A percentile compares a stretch with the other conserved stretches of the same genome.
Evolutionary conservation across 139 green algal species (phyloP).

Genomic region (Spirogloea muscicola): DNA sequence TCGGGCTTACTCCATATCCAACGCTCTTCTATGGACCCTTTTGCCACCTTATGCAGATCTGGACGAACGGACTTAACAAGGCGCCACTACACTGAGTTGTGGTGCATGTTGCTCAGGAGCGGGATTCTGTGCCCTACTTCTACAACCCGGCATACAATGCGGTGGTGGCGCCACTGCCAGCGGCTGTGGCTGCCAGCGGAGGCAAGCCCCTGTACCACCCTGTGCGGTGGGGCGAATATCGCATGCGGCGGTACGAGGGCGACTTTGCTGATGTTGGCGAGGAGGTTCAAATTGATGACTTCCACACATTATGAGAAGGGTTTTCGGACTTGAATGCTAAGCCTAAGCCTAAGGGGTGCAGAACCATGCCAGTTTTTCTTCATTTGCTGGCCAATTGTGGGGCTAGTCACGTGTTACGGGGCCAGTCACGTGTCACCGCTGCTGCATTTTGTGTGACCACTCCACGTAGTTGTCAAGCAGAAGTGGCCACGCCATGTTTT

Average conservation of each 20-base stretch:
- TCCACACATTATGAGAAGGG: too few species aligned
- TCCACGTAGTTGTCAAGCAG: slow-evolving; percentile 67
- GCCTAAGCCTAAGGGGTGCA: too few species aligned
- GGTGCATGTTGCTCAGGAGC: slow-evolving; percentile 8
- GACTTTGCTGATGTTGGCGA: slow-evolving; percentile 54
- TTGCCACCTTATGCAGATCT: slow-evolving; percentile 1
- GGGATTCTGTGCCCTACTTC: slow-evolving; percentile 56
- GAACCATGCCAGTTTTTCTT: too few species aligned
- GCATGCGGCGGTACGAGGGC: slow-evolving; percentile 38
- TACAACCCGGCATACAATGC: slow-evolving; percentile 50
- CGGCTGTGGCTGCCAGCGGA: neutral
- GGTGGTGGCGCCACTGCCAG: slow-evolving; percentile 22
- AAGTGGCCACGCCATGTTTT: slow-evolving; percentile 61
- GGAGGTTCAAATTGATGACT: slow-evolving; percentile 61
- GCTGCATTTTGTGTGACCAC: too few species aligned
- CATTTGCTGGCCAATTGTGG: too few species aligned
- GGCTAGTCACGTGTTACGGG: too few species aligned
- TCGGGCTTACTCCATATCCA: too few species aligned
- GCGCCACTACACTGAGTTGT: slow-evolving; percentile 49
- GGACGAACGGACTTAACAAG: neutral
- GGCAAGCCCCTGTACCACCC: slow-evolving; percentile 39
- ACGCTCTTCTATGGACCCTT: neutral
- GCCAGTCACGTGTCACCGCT: too few species aligned
- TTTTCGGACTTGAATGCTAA: too few species aligned
- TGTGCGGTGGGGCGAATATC: slow-evolving; percentile 54